These are phyloP conservation scores for Agrocybe praecox DNA, from an alignment of 768 basidiomycete species.

Conservation along the genomic window DNA sequence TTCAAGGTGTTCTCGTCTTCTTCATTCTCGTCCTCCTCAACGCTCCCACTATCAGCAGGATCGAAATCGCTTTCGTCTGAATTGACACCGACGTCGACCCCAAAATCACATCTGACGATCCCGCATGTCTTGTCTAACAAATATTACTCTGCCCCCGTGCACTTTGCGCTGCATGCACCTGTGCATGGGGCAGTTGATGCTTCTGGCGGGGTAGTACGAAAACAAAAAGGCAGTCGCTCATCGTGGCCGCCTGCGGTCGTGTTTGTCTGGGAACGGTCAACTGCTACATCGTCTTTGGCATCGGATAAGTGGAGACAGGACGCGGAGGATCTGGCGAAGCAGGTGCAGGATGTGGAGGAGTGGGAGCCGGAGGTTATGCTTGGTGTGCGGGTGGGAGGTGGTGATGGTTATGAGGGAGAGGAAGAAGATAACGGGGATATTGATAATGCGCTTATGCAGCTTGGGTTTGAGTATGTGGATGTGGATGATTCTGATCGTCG, in stretches of 20 bases:
- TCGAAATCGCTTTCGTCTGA: neutral
- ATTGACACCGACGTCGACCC: neutral
- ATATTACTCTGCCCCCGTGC: conserved; percentile 80
- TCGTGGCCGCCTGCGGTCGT: conserved; percentile 68
- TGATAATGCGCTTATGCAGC: conserved; percentile 53
- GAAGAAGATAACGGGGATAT: conserved; percentile 25
- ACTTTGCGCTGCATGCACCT: conserved; percentile 58
- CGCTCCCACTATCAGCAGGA: neutral
- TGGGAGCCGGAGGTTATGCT: conserved; percentile 73
- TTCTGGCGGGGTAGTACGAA: neutral
- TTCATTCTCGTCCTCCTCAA: neutral
- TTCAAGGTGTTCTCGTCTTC: neutral
- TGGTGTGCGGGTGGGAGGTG: conserved; percentile 58
- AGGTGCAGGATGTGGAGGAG: conserved; percentile 34
- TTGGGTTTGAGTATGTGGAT: conserved; percentile 81
- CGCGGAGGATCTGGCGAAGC: conserved; percentile 48
- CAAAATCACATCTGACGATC: neutral
- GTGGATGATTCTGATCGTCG: conserved; percentile 50
- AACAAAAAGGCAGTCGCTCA: conserved; percentile 29
- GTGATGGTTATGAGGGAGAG: neutral
- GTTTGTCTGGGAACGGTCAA: conserved; percentile 68
- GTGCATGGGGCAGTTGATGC: conserved; percentile 34
- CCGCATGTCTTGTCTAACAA: conserved; percentile 34
- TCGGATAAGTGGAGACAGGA: conserved; percentile 61
- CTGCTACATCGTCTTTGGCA: conserved; percentile 45